Conservation (phyloP, 495 filamentous ascomycete species). For the Hypoxylon trugodes region DNA sequence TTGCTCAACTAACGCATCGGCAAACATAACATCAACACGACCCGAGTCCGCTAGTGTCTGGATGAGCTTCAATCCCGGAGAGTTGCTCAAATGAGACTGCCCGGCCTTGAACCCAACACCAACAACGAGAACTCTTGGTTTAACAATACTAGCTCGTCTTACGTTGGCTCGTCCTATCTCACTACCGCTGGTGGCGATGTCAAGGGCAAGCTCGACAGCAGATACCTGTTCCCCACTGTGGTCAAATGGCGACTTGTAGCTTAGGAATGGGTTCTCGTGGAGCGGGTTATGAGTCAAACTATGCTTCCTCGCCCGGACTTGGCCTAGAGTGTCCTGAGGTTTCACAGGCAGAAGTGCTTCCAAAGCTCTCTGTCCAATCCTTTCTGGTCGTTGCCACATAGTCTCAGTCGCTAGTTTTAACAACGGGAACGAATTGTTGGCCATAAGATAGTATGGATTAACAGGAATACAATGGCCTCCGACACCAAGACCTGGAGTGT, state of each 20-base stretch:
- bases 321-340: background rate
- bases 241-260: background rate
- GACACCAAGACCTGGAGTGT: conserved; percentile 46
- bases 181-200: no score
- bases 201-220: no score
- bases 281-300: no score
- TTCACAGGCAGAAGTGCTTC: conserved; percentile 19
- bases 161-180: no score
- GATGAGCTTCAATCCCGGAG: conserved; percentile 43
- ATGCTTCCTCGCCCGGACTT: background rate
- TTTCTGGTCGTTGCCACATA: conserved; percentile 45
- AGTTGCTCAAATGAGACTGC: conserved; percentile 42
- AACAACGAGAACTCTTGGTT: conserved; percentile 45
- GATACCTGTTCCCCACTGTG: background rate
- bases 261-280: background rate
- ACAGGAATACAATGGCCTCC: conserved; percentile 54
- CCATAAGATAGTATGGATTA: conserved; percentile 51
- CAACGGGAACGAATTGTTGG: conserved; percentile 45
- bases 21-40: conserved; percentile 42
- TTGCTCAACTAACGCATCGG: conserved; percentile 46
- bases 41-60: conserved; percentile 33
- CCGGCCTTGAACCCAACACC: conserved; percentile 49
- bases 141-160: background rate
- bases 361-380: conserved; percentile 31
- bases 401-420: conserved; percentile 45